Conservation (phyloP, 768 basidiomycete species). For the Leccinellum luteum region DNA sequence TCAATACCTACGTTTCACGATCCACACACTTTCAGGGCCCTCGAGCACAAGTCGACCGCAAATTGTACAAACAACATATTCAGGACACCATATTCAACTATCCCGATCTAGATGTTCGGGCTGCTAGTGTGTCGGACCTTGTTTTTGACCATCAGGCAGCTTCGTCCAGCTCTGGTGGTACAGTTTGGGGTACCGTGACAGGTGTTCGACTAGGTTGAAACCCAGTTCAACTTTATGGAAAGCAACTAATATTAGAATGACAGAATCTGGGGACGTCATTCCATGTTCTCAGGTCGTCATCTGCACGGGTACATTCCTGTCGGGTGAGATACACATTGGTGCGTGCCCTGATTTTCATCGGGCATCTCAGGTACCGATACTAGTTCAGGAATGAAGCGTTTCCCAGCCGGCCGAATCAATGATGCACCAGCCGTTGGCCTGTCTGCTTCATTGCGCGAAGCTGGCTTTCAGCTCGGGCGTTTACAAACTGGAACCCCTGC, state of each 20-base stretch:
- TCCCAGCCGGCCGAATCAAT: conserved; percentile 75
- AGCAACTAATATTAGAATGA: background rate
- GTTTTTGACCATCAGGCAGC: conserved; percentile 52
- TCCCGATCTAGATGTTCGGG: conserved; percentile 63
- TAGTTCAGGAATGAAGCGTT: conserved; percentile 57
- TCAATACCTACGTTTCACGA: background rate
- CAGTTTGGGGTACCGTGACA: conserved; percentile 49
- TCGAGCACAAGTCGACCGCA: conserved; percentile 85
- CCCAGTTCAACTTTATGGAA: background rate
- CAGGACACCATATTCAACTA: conserved; percentile 65
- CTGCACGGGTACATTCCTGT: conserved; percentile 89
- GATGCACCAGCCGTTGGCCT: conserved; percentile 73
- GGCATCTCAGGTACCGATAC: background rate
- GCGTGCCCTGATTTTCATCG: conserved; percentile 2
- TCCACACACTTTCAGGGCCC: conserved; percentile 58
- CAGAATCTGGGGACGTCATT: conserved; percentile 75
- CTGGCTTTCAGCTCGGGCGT: conserved; percentile 80
- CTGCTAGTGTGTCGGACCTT: conserved; percentile 79
- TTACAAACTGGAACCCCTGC: conserved; percentile 89
- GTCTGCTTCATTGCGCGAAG: conserved; percentile 67
- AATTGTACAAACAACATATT: conserved; percentile 80
- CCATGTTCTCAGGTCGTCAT: conserved; percentile 80
- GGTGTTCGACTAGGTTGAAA: conserved; percentile 68
- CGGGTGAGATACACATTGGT: conserved; percentile 91
- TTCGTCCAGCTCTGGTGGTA: conserved; percentile 19